These are phyloP conservation scores for Cucumis hystrix DNA, from an alignment of 306 rosid genomes.

Conservation along the genomic window DNA sequence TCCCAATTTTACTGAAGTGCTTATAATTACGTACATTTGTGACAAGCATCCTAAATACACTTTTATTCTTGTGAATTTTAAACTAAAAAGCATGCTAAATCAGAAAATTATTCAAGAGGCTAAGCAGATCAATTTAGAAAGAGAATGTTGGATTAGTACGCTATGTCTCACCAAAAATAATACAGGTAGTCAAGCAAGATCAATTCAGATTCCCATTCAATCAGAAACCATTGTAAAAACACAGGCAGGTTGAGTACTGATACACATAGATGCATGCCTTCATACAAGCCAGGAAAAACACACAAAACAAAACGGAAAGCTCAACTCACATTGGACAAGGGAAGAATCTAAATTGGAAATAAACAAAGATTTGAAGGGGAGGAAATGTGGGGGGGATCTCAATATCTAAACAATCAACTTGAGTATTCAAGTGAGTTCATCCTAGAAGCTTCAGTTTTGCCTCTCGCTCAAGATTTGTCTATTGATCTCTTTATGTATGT, in stretches of 20 bases:
- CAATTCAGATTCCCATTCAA: not conserved
- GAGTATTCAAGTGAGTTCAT: not conserved
- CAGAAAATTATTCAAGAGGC: not conserved
- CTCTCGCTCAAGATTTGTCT: not conserved
- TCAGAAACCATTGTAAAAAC: not conserved
- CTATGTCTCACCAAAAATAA: not conserved
- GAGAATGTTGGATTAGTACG: not conserved
- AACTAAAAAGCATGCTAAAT: not conserved
- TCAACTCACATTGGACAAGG: not conserved
- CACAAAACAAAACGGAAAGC: not conserved
- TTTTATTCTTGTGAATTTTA: not conserved
- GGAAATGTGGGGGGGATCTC: not conserved
- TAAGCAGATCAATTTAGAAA: not conserved
- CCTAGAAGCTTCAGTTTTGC: not conserved
- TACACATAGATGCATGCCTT: not conserved
- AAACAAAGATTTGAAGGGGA: not conserved
- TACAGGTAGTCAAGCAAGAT: not conserved
- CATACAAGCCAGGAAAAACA: not conserved
- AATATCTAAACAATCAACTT: not conserved
- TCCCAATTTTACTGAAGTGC: not conserved
- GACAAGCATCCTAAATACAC: not conserved
- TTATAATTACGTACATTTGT: not conserved
- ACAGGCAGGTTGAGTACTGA: not conserved
- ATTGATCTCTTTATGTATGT: not conserved
- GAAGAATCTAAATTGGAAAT: not conserved